Percentiles rank a stretch among this genome's conserved stretches.
These are phyloP conservation scores for Exophiala mesophila DNA, from an alignment of 2,329 filamentous ascomycete species.

Conservation along the genomic window DNA sequence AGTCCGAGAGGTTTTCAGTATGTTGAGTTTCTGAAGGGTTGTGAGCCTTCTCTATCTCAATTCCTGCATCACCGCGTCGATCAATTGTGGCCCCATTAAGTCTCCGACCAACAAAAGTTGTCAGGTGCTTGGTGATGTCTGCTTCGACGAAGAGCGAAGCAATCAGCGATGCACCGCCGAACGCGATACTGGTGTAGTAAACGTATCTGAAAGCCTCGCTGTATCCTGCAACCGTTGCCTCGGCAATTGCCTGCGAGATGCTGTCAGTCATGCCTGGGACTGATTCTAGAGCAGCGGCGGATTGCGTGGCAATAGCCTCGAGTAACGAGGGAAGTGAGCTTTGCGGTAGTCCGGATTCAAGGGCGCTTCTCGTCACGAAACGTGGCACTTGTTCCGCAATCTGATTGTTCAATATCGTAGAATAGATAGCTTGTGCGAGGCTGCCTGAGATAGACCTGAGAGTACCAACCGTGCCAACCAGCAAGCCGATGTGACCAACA, in stretches of 20 bases:
- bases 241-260: constrained; percentile 31
- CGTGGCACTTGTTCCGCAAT: constrained; percentile 27
- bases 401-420: constrained; percentile 22
- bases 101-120: too few relatives aligned
- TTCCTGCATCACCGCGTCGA: too few relatives aligned
- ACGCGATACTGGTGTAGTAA: too few relatives aligned
- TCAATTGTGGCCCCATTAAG: too few relatives aligned
- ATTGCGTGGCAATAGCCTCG: constrained; percentile 29
- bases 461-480: constrained; percentile 24
- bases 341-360: constrained; percentile 35
- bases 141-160: too few relatives aligned
- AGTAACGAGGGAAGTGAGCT: constrained; percentile 34
- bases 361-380: constrained; percentile 27
- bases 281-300: constrained; percentile 25
- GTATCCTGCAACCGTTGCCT: background rate
- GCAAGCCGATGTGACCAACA: constrained; percentile 25
- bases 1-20: too few relatives aligned
- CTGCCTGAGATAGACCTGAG: constrained; percentile 23
- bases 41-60: too few relatives aligned
- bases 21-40: too few relatives aligned
- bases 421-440: constrained; percentile 24
- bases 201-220: background rate
- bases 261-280: constrained; percentile 34
- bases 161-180: too few relatives aligned
- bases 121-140: too few relatives aligned